phyloP scores from a whole-genome alignment of 2,329 filamentous ascomycete species.

The Neurospora sp. region DNA sequence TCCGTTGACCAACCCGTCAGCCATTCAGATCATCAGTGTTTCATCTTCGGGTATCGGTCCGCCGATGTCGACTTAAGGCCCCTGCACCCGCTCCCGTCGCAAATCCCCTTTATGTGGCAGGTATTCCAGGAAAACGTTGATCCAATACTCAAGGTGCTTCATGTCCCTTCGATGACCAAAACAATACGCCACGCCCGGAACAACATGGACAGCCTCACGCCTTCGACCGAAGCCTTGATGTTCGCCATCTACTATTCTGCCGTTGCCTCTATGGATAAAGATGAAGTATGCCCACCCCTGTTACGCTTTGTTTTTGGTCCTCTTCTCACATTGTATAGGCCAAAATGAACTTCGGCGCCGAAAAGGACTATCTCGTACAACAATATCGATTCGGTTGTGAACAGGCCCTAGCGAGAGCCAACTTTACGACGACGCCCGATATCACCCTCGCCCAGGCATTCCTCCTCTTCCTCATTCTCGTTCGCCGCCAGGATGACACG shows the following conservation, averaged over 20 bases:
- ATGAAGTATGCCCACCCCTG: slow-evolving; percentile 34
- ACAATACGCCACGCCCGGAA: slow-evolving; percentile 51
- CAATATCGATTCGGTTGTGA: slow-evolving; percentile 46
- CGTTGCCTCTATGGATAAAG: slow-evolving; percentile 49
- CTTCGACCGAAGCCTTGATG: slow-evolving; percentile 50
- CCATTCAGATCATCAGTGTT: slow-evolving; percentile 53
- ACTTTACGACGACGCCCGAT: slow-evolving; percentile 51
- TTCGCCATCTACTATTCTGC: slow-evolving; percentile 54
- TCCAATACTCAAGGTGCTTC: slow-evolving; percentile 60
- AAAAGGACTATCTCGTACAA: slow-evolving; percentile 35
- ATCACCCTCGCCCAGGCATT: slow-evolving; percentile 53
- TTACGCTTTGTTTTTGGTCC: neutral
- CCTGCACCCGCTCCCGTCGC: slow-evolving; percentile 56
- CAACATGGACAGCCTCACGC: slow-evolving; percentile 47
- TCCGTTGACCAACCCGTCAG: slow-evolving; percentile 27
- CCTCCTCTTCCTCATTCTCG: slow-evolving; percentile 45
- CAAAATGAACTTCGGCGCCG: slow-evolving; percentile 36
- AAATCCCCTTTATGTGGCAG: slow-evolving; percentile 60
- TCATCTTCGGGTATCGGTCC: slow-evolving; percentile 64
- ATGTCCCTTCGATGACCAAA: slow-evolving; percentile 56
- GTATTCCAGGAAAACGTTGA: slow-evolving; percentile 67
- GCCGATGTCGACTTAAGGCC: slow-evolving; percentile 55
- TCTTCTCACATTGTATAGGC: slow-evolving; percentile 29
- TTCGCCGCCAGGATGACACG: slow-evolving; percentile 41
- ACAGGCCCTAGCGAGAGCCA: slow-evolving; percentile 50